These are phyloP conservation scores for Diversispora epigaea DNA, from an alignment of 192 early-diverging fungal species.

Conservation along the genomic window DNA sequence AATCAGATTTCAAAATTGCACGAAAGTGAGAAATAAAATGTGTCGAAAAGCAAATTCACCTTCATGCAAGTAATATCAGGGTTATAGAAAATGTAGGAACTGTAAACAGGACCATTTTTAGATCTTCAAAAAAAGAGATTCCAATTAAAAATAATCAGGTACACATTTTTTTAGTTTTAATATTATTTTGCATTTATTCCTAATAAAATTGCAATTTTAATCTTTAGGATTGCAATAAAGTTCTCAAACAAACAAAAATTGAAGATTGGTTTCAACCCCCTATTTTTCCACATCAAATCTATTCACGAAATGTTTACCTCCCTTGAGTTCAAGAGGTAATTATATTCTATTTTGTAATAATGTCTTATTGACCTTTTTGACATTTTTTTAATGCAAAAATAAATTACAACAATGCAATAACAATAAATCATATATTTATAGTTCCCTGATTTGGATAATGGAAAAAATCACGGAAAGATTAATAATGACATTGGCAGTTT, in stretches of 20 bases:
- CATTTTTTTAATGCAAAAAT: no score
- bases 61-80: no score
- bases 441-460: conserved; percentile 2
- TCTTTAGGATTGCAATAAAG: conserved; percentile 3
- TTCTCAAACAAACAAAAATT: background rate
- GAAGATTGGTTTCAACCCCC: conserved; percentile 3
- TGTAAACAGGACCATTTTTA: background rate
- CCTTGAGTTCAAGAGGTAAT: background rate
- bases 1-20: conserved; percentile 9
- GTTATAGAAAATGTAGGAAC: no score
- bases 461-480: background rate
- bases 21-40: background rate
- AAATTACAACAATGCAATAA: no score
- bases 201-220: conserved; percentile 9
- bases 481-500: conserved; percentile 2
- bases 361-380: no score
- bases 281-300: conserved; percentile 18
- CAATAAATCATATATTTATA: no score
- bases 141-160: background rate
- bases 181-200: conserved; percentile 7
- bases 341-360: no score
- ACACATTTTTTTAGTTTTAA: background rate
- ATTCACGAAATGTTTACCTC: background rate
- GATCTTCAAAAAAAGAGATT: background rate
- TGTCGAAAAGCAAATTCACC: background rate